These are phyloP conservation scores for Pyrenophora graminea DNA, from an alignment of 2,329 filamentous ascomycete species.

Conservation along the genomic window DNA sequence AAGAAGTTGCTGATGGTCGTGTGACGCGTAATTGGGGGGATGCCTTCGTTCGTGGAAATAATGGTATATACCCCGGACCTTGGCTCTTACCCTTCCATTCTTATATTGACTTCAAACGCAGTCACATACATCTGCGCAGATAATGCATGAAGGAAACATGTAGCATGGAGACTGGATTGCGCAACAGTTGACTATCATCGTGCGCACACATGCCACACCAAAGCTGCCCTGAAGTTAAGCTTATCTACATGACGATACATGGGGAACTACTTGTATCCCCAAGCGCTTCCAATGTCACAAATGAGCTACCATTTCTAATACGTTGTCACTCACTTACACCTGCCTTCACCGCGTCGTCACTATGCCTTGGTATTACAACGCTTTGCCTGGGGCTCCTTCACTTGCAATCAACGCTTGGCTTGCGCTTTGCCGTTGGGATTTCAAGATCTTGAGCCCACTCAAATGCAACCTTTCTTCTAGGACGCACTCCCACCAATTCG, in stretches of 20 bases:
- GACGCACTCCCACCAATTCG: not conserved
- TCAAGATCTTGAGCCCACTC: too few relatives aligned
- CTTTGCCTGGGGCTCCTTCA: not conserved
- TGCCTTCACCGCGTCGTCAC: constrained; percentile 2
- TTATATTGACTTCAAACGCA: constrained; percentile 19
- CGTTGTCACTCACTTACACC: not conserved
- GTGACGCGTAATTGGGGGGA: constrained; percentile 86
- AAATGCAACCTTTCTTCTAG: too few relatives aligned
- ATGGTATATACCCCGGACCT: constrained; percentile 62
- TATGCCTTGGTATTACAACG: not conserved
- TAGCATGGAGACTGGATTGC: not conserved
- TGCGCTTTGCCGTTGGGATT: not conserved
- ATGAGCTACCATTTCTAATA: not conserved
- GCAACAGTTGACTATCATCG: not conserved
- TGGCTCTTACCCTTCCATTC: not conserved
- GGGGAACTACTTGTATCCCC: not conserved
- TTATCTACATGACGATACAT: not conserved
- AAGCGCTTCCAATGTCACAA: not conserved
- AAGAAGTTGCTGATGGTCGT: constrained; percentile 85
- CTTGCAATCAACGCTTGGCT: not conserved
- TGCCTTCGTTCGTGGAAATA: constrained; percentile 94
- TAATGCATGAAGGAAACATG: constrained; percentile 22
- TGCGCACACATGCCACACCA: not conserved
- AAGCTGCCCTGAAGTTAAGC: not conserved
- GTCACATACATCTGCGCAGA: constrained; percentile 42